These are phyloP conservation scores for Puccinellia tenuiflora DNA, from an alignment of 176 grass and related monocot species.

Conservation along the genomic window DNA sequence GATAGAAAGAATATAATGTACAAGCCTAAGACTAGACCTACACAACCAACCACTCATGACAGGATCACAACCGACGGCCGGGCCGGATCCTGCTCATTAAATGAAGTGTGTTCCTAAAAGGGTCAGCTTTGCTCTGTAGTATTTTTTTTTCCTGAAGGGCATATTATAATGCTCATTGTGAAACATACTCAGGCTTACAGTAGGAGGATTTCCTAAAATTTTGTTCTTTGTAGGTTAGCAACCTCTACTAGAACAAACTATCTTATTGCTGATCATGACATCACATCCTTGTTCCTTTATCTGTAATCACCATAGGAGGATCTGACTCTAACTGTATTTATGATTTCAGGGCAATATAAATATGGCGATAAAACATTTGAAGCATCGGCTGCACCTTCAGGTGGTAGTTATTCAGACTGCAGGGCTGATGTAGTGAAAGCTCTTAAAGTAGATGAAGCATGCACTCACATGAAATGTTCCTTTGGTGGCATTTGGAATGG, in stretches of 20 bases:
- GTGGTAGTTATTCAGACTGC: constrained; percentile 71
- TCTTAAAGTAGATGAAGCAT: constrained; percentile 71
- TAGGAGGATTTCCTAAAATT: neutral
- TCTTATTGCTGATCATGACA: neutral
- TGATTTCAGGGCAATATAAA: constrained; percentile 60
- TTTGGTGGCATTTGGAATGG: constrained; percentile 99
- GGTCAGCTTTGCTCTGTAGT: neutral
- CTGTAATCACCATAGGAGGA: neutral
- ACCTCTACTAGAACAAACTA: neutral
- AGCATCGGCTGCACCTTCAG: constrained; percentile 67
- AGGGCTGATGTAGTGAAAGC: constrained; percentile 65
- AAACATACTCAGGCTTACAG: neutral
- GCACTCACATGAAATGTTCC: constrained; percentile 96
- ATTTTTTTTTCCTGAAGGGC: neutral
- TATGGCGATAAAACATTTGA: constrained; percentile 39
- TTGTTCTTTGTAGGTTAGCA: neutral
- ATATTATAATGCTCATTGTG: neutral
- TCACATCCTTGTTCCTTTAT: neutral
- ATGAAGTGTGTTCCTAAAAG: neutral
- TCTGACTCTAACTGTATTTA: neutral
- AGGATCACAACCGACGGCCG: no score
- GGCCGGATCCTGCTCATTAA: neutral
- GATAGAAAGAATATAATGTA: no score
- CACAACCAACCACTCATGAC: no score
- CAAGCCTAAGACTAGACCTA: no score